Evolutionary conservation across 768 basidiomycete genomes (phyloP).

Genomic region (Coprinopsis cinerea): DNA sequence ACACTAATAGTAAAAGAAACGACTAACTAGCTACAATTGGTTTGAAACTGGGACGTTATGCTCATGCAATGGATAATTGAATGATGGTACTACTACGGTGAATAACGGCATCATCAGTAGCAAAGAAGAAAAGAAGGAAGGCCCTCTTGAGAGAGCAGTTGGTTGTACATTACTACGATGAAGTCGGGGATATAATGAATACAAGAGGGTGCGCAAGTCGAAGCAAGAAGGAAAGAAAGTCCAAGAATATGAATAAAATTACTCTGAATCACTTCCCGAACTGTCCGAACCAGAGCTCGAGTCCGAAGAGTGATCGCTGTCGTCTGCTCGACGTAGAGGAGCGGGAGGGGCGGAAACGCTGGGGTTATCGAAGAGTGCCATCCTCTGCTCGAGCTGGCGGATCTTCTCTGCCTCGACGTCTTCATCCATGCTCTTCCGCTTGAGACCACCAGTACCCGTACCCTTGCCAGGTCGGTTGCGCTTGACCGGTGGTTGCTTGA

Average conservation of each 20-base stretch:
- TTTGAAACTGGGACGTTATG: slow-evolving; percentile 1
- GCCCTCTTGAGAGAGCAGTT: slow-evolving; percentile 15
- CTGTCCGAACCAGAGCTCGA: slow-evolving; percentile 74
- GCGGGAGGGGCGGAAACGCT: slow-evolving; percentile 29
- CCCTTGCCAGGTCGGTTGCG: slow-evolving; percentile 68
- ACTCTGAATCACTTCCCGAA: slow-evolving; percentile 82
- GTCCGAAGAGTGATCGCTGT: slow-evolving; percentile 75
- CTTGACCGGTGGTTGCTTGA: slow-evolving; percentile 60
- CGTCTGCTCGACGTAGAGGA: slow-evolving; percentile 36
- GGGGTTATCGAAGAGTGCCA: slow-evolving; percentile 73
- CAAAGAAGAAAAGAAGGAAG: slow-evolving; percentile 19
- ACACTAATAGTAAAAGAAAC: slow-evolving; percentile 8
- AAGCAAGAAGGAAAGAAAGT: slow-evolving; percentile 14
- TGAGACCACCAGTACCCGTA: slow-evolving; percentile 82
- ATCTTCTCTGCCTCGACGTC: slow-evolving; percentile 96
- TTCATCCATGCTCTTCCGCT: slow-evolving; percentile 96
- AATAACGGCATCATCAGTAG: slow-evolving; percentile 14
- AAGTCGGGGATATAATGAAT: slow-evolving; percentile 20
- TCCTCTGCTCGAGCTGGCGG: slow-evolving; percentile 79
- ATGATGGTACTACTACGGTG: slow-evolving; percentile 8
- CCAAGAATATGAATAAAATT: slow-evolving; percentile 23
- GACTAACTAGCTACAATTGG: slow-evolving; percentile 6
- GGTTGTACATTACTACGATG: slow-evolving; percentile 23
- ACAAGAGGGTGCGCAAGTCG: slow-evolving; percentile 14
- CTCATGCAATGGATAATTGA: slow-evolving; percentile 1